These are phyloP conservation scores for Hypoxylon sp. DNA, from an alignment of 2,329 filamentous ascomycete genomes.

Conservation along the genomic window DNA sequence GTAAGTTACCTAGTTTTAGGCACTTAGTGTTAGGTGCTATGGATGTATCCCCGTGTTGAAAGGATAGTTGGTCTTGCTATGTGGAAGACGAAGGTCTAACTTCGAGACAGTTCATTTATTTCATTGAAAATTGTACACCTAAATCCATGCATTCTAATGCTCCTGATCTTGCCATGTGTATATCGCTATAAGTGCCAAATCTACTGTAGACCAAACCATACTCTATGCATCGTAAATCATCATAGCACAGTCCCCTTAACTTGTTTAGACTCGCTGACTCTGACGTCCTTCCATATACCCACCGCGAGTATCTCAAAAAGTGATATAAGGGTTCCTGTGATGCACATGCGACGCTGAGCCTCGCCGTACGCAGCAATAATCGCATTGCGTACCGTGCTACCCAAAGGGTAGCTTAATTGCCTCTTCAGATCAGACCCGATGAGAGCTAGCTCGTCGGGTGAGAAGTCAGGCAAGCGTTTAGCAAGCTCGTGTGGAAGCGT, in stretches of 20 bases:
- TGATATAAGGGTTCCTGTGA: constrained; percentile 53
- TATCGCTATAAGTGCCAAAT: constrained; percentile 5
- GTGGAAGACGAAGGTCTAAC: not conserved
- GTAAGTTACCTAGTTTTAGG: not conserved
- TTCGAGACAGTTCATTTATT: not conserved
- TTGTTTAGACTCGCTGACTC: constrained; percentile 53
- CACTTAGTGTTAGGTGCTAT: not conserved
- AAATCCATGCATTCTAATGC: constrained; percentile 7
- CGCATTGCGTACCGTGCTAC: constrained; percentile 53
- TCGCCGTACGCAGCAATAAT: constrained; percentile 56
- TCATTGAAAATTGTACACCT: not conserved
- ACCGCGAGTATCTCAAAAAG: constrained; percentile 54
- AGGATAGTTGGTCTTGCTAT: not conserved
- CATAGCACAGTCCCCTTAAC: constrained; percentile 55
- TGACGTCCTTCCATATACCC: constrained; percentile 54
- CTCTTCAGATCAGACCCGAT: constrained; percentile 55
- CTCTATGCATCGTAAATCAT: constrained; percentile 24
- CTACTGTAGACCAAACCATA: constrained; percentile 17
- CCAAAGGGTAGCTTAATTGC: constrained; percentile 56
- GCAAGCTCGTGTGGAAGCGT: constrained; percentile 53
- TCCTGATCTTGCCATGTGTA: constrained; percentile 11
- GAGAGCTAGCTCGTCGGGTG: constrained; percentile 46
- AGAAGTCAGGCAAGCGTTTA: constrained; percentile 49
- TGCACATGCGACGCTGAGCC: constrained; percentile 58
- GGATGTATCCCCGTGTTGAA: not conserved